Base-by-base conservation (phyloP, 768 basidiomycete genomes). In the Paxillus ammoniavirescens region DNA sequence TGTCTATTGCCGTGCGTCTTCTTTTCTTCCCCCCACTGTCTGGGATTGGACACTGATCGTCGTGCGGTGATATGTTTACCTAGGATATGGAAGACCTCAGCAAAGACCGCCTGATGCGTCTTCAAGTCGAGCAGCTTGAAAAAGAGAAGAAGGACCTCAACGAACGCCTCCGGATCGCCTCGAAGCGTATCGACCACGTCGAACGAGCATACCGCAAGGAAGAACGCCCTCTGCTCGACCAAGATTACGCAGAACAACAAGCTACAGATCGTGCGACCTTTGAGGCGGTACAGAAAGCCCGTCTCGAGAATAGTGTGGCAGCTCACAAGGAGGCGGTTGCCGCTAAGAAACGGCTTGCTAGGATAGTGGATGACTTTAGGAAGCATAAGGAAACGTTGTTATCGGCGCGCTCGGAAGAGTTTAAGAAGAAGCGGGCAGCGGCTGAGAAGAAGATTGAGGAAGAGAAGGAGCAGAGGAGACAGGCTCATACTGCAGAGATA, bases 141-240 rank as follows among this genome's bases (percentile, higher is more conserved):
- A 97, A 96, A 75, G 95, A 98, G 75, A 96, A 94, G 79, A 87
- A 84, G 63, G 90, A 93, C 60, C 76, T 91, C 58, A 80, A 79
- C 53, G 90, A 93, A 62, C 82, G 89, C 18, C 78, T 96, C 45
- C 86, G 93, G 21, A 82, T 95, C 59, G 80, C 87, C 42, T 68
- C 85, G 36, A 98, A 98, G 74, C 88, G 94, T 23, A 82, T 98
- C 61, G 97, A 98, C 66, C 96, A 99, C 73, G 69, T 90, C 68
- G 96, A 98, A 73, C 92, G 94, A 50, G 94, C 95, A 0, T 91
- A 87, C 73, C 88, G 96, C 61, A 93, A 93, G 70, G 94, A 93
- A 46, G 96, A 98, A 67, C 81, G 86, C 6, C 89, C 94, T 0
- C 77, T 98, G 3, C 80, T 98, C 42, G 82, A 79, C 1, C 76